Conservation (phyloP, 805 yeast species). For the Teunomyces tritomae region DNA sequence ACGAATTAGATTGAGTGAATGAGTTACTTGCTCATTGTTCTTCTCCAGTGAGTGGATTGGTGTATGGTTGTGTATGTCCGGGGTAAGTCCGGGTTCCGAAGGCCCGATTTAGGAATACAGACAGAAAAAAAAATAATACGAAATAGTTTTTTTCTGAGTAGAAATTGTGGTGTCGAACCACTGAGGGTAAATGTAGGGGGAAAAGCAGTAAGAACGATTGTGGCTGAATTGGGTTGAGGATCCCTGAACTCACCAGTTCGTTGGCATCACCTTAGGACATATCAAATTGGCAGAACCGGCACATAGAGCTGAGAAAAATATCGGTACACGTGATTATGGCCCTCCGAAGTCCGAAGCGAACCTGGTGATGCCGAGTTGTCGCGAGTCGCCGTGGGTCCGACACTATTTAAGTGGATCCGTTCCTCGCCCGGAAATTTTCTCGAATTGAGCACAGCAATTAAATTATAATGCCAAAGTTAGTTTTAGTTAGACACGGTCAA, state of each 20-base stretch:
- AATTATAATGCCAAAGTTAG: conserved; percentile 56
- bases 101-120: neutral
- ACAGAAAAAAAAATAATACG: too few relatives aligned
- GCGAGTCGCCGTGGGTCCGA: conserved; percentile 1
- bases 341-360: conserved; percentile 11
- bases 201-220: neutral
- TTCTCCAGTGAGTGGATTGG: too few relatives aligned
- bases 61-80: neutral
- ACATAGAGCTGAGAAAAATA: too few relatives aligned
- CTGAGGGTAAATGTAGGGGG: too few relatives aligned
- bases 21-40: neutral
- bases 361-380: conserved; percentile 5
- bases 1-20: neutral
- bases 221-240: neutral
- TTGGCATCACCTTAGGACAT: too few relatives aligned
- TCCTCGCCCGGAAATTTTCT: neutral
- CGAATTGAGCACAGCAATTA: neutral
- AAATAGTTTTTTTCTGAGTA: too few relatives aligned
- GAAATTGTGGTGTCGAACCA: too few relatives aligned
- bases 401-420: neutral
- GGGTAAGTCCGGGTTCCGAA: neutral
- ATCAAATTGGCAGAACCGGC: too few relatives aligned
- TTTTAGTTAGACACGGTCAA: conserved; percentile 98
- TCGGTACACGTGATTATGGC: conserved; percentile 2
- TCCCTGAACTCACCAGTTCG: too few relatives aligned